phyloP scores from a whole-genome alignment of 139 green algal species.

The Astrephomene gubernaculifera region DNA sequence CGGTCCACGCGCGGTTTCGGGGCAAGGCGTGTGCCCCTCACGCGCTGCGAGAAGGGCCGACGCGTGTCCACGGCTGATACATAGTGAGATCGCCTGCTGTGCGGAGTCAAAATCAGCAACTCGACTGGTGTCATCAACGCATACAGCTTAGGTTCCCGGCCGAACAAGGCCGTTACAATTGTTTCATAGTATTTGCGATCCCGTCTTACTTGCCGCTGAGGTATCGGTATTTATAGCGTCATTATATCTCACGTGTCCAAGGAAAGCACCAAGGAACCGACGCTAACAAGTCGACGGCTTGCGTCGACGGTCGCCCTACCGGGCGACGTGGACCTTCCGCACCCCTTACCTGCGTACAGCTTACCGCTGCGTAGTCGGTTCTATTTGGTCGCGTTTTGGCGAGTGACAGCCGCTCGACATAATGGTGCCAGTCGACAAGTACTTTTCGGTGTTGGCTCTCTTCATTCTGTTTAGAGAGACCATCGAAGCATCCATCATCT shows the following conservation, averaged over 20 bases:
- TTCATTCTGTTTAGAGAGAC: constrained; percentile 73
- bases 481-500: constrained; percentile 68
- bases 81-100: neutral
- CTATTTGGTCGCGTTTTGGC: neutral
- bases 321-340: neutral
- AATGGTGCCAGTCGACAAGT: constrained; percentile 20
- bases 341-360: neutral
- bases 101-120: no score
- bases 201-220: neutral
- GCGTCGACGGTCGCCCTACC: no score
- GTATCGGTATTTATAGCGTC: neutral
- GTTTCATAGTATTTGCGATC: neutral
- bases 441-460: constrained; percentile 62
- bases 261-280: neutral
- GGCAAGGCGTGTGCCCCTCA: neutral
- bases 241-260: neutral
- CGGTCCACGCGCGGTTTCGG: neutral
- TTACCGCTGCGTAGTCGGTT: neutral
- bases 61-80: neutral
- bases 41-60: neutral
- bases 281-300: no score
- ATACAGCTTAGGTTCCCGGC: neutral
- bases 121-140: neutral
- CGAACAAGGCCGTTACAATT: neutral
- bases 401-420: neutral